A percentile compares a stretch with the other conserved stretches of the same genome.
Conservation (phyloP, 371 early-diverging fungal genomes). For the Mucor racemosus region DNA sequence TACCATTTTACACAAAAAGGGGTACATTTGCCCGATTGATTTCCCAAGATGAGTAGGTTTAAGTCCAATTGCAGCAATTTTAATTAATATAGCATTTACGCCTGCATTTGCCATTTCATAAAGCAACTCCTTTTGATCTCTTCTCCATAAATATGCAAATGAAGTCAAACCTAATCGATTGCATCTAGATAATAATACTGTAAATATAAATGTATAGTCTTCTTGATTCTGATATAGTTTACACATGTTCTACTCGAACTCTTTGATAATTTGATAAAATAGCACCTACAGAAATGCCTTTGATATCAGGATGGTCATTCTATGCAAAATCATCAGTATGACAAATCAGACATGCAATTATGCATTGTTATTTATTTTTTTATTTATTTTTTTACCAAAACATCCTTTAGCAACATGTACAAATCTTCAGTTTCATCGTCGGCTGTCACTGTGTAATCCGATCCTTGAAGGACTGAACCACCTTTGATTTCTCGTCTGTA, state of each 20-base stretch:
- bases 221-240: constrained; percentile 25
- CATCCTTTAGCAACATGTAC: constrained; percentile 70
- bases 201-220: background rate
- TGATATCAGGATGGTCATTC: constrained; percentile 76
- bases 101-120: constrained; percentile 91
- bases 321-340: constrained; percentile 11
- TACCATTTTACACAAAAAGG: constrained; percentile 73
- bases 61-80: constrained; percentile 94
- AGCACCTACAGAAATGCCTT: constrained; percentile 97
- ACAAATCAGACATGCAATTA: background rate
- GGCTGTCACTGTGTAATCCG: constrained; percentile 67
- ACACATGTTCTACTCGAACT: constrained; percentile 96
- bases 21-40: constrained; percentile 79
- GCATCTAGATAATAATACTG: constrained; percentile 59
- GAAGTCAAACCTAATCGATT: constrained; percentile 81
- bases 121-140: constrained; percentile 87
- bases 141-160: constrained; percentile 94
- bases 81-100: constrained; percentile 89
- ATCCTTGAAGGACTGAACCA: constrained; percentile 65
- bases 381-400: constrained; percentile 53
- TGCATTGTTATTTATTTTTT: no score
- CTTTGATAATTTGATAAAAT: constrained; percentile 98
- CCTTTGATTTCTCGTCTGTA: constrained; percentile 84
- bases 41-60: constrained; percentile 78
- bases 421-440: constrained; percentile 99